Evolutionary conservation across 345 rosid species (phyloP).

Genomic region (Acer yangbiense): DNA sequence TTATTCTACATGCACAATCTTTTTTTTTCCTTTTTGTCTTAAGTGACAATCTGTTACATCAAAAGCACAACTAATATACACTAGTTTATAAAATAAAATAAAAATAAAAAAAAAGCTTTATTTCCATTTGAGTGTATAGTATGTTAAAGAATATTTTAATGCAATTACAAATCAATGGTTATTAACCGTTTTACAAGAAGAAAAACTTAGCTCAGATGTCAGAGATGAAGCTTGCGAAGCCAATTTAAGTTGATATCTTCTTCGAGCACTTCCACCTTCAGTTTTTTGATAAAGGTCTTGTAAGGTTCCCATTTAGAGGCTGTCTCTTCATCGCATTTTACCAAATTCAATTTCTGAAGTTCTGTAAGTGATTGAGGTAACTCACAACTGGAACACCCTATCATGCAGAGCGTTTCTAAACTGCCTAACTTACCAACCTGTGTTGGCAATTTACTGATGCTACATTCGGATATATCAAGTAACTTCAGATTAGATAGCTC

Average conservation of each 20-base stretch:
- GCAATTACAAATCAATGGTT: not conserved
- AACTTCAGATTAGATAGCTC: conserved; percentile 31
- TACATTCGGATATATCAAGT: conserved; percentile 58
- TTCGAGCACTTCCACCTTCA: conserved; percentile 13
- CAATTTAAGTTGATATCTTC: conserved; percentile 25
- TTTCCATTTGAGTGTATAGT: no score
- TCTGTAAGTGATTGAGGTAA: conserved; percentile 42
- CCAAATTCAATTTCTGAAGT: conserved; percentile 36
- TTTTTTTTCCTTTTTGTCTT: no score
- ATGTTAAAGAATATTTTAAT: no score
- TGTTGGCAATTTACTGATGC: conserved; percentile 37
- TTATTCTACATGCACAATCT: no score
- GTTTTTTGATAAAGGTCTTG: not conserved
- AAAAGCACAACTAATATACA: no score
- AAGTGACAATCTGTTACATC: no score
- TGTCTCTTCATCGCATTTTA: conserved; percentile 55
- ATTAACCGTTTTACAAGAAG: not conserved
- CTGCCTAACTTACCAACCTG: conserved; percentile 43
- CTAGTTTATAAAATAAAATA: no score
- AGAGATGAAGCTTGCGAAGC: conserved; percentile 14
- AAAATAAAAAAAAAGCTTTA: no score
- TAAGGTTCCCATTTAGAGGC: conserved; percentile 42
- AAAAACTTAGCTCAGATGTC: not conserved
- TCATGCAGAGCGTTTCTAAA: conserved; percentile 49
- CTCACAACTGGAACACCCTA: conserved; percentile 37